Evolutionary conservation across 257 asterid genomes (phyloP).

Genomic region (Rehmannia glutinosa): DNA sequence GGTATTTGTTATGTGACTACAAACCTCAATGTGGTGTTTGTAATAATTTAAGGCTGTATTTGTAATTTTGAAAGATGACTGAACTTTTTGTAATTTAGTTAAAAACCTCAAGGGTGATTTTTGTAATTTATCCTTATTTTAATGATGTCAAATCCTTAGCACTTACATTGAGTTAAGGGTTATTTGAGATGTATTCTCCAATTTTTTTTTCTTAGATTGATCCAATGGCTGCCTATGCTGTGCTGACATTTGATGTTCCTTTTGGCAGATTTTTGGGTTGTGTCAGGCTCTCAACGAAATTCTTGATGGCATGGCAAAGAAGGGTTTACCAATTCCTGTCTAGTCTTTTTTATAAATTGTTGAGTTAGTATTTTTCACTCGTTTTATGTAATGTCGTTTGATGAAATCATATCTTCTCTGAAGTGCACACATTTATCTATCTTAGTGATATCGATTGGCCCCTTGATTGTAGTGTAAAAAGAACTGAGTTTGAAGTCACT

Average conservation of each 20-base stretch:
- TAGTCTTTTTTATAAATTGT: conserved; percentile 18
- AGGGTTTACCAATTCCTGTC: conserved; percentile 83
- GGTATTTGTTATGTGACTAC: too few relatives aligned
- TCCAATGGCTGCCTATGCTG: not conserved
- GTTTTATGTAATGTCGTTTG: not conserved
- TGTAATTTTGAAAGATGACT: too few relatives aligned
- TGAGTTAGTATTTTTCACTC: not conserved
- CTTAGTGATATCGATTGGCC: not conserved
- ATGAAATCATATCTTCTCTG: not conserved
- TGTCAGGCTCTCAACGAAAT: conserved; percentile 93
- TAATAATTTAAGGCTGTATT: too few relatives aligned
- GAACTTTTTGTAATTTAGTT: too few relatives aligned
- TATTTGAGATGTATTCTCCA: too few relatives aligned
- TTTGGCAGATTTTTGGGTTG: conserved; percentile 75
- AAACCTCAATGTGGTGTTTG: too few relatives aligned
- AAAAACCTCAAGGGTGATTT: too few relatives aligned
- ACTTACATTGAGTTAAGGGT: too few relatives aligned
- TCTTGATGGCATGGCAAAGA: conserved; percentile 95
- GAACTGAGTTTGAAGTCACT: too few relatives aligned
- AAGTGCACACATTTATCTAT: not conserved
- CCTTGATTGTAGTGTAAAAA: not conserved
- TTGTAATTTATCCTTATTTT: too few relatives aligned
- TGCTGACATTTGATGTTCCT: conserved; percentile 10
- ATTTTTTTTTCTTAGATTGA: too few relatives aligned
- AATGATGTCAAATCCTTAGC: too few relatives aligned